Evolutionary conservation across 2,329 filamentous ascomycete genomes (phyloP), one percentile per base, ranked within the genome.

Genomic region (Pseudogymnoascus sp.): DNA sequence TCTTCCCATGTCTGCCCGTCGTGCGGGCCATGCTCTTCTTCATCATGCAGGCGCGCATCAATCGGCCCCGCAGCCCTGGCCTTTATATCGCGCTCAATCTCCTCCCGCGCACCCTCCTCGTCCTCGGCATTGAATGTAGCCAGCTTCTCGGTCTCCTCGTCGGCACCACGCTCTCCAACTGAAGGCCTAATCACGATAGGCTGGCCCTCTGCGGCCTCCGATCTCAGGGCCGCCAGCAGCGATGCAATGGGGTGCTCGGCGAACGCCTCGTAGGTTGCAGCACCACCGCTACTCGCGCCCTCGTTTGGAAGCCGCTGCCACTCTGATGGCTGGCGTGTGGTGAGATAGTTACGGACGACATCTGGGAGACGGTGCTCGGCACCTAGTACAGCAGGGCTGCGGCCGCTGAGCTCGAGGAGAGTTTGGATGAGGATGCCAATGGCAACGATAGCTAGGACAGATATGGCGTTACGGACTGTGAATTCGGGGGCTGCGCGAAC

Each of bases 1-100:
- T 71, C 67, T 10, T 70, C 67, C 72, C 72, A 74, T 2, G 61
- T 67, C 61, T 68, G 69, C 5, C 64, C 70, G 2, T 62, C 65
- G 25, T 69, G 65, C 10, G 62, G 60, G 13, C 58, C 64, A 33
- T 69, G 64, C 12, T 65, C 58, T 13, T 67, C 60, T n/a, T 68
- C 65, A 37, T 69, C 65, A 60, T 72, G 69, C 8, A 69, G 15
- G 55, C 66, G 61, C 2, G 64, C 69, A 58, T 67, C 64, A 8
- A 70, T 35, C 29, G 29, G 48, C 3, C n/a, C 35, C 12, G 21
- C 21, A n/a, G 48, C 60, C 2, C 21, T 18, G 10, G 59, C 61
- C 8, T 29, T 37, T 5, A 59, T 29, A 29, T 59, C 58, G n/a
- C 37, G 58, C 35, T 59, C 60, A 13, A 60, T 62, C 25, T 61